phyloP scores from a whole-genome alignment of 495 filamentous ascomycete species.

The Lepraria neglecta region DNA sequence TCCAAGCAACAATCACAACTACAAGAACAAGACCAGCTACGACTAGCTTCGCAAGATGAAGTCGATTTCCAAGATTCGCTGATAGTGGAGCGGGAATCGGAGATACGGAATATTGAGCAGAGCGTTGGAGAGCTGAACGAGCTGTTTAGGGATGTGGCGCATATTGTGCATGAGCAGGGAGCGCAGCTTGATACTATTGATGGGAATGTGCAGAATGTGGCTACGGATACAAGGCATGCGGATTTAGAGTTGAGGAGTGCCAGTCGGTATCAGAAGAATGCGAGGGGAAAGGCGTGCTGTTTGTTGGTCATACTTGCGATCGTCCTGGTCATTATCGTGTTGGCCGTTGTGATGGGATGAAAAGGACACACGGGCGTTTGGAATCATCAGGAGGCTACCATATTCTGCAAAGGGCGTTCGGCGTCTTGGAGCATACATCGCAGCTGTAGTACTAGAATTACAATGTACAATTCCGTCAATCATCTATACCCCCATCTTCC shows the following conservation, averaged over 20 bases:
- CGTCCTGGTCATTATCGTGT: conserved; percentile 78
- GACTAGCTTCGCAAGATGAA: conserved; percentile 84
- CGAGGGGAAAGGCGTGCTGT: conserved; percentile 85
- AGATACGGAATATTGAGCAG: conserved; percentile 96
- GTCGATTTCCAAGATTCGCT: conserved; percentile 96
- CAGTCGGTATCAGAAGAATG: conserved; percentile 85
- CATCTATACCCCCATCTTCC: neutral
- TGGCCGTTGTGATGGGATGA: conserved; percentile 71
- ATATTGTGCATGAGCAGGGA: conserved; percentile 92
- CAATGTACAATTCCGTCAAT: conserved; percentile 13
- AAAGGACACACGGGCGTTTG: neutral
- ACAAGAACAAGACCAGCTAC: conserved; percentile 71
- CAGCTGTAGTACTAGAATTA: neutral
- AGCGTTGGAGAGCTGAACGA: conserved; percentile 93
- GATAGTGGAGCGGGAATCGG: conserved; percentile 89
- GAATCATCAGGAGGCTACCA: neutral
- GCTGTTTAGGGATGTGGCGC: conserved; percentile 91
- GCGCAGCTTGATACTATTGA: conserved; percentile 82
- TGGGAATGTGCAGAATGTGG: conserved; percentile 76
- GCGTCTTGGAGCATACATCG: conserved; percentile 1
- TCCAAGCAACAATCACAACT: conserved; percentile 53
- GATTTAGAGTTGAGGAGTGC: conserved; percentile 77
- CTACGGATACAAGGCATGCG: conserved; percentile 72
- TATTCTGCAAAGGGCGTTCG: neutral
- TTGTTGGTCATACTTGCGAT: conserved; percentile 85